phyloP scores from a whole-genome alignment of 805 yeast genomes.

The Naumovozyma baii region DNA sequence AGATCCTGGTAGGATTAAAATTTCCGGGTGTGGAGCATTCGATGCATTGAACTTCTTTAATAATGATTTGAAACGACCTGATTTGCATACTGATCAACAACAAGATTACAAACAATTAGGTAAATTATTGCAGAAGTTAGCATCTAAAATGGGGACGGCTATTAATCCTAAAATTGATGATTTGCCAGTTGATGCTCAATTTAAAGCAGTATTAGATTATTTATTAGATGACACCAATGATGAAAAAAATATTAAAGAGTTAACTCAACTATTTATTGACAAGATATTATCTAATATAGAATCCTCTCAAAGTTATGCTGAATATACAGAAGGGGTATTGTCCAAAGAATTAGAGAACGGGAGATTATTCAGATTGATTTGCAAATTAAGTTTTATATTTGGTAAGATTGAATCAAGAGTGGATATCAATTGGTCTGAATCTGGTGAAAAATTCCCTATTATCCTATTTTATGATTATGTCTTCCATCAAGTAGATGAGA shows the following conservation, averaged over 20 bases:
- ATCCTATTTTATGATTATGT: conserved; percentile 73
- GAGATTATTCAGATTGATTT: conserved; percentile 67
- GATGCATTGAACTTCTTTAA: conserved; percentile 45
- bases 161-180: conserved; percentile 4
- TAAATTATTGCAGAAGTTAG: conserved; percentile 30
- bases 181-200: conserved; percentile 33
- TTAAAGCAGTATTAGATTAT: conserved; percentile 37
- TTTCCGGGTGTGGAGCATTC: conserved; percentile 60
- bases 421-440: conserved; percentile 56
- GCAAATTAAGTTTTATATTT: conserved; percentile 69
- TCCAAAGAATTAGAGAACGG: conserved; percentile 79
- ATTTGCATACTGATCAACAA: conserved; percentile 31
- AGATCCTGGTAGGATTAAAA: conserved; percentile 53
- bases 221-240: conserved; percentile 23
- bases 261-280: conserved; percentile 35
- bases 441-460: conserved; percentile 65
- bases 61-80: conserved; percentile 9
- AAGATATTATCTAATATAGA: conserved; percentile 33
- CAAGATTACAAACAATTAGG: conserved; percentile 57
- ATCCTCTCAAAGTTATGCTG: conserved; percentile 42
- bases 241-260: conserved; percentile 23
- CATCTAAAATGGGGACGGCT: conserved; percentile 16
- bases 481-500: conserved; percentile 73
- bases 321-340: conserved; percentile 51
- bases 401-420: conserved; percentile 61